phyloP scores from a whole-genome alignment of 495 filamentous ascomycete species.

The Peziza echinospora region DNA sequence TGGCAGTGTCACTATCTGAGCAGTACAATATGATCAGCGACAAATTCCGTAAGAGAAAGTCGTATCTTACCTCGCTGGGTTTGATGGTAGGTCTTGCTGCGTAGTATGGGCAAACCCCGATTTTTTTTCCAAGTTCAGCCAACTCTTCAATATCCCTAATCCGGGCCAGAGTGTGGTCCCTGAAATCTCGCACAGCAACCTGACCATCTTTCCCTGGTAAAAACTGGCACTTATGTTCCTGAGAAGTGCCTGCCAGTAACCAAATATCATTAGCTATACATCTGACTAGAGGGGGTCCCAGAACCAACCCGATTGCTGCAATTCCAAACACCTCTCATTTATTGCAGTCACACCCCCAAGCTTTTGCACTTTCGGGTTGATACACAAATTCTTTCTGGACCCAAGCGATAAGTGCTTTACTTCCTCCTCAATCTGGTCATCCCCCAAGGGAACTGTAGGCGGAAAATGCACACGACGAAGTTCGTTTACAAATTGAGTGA shows the following conservation, averaged over 20 bases:
- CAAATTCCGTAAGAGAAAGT: neutral
- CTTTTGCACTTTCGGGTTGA: constrained; percentile 57
- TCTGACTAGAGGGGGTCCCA: too few species aligned
- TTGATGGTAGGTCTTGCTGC: constrained; percentile 65
- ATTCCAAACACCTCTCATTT: constrained; percentile 82
- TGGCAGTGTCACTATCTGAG: constrained; percentile 80
- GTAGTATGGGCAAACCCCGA: constrained; percentile 88
- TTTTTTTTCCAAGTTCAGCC: constrained; percentile 47
- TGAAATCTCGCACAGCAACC: constrained; percentile 49
- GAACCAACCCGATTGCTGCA: constrained; percentile 49
- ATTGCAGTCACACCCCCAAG: constrained; percentile 60
- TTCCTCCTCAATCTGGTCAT: constrained; percentile 28
- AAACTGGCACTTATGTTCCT: constrained; percentile 51
- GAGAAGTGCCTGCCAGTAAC: constrained; percentile 24
- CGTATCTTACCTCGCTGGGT: constrained; percentile 59
- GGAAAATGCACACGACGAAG: constrained; percentile 64
- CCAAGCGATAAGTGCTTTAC: constrained; percentile 76
- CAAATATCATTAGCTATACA: too few species aligned
- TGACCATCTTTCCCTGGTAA: constrained; percentile 59
- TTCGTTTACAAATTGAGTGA: constrained; percentile 84
- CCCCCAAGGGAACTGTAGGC: constrained; percentile 25
- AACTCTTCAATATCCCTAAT: constrained; percentile 91
- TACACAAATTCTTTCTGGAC: constrained; percentile 80
- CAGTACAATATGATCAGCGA: constrained; percentile 1
- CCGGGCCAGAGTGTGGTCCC: constrained; percentile 68